These are phyloP conservation scores for Leccinum uliginosum DNA, from an alignment of 768 basidiomycete species.

Conservation along the genomic window DNA sequence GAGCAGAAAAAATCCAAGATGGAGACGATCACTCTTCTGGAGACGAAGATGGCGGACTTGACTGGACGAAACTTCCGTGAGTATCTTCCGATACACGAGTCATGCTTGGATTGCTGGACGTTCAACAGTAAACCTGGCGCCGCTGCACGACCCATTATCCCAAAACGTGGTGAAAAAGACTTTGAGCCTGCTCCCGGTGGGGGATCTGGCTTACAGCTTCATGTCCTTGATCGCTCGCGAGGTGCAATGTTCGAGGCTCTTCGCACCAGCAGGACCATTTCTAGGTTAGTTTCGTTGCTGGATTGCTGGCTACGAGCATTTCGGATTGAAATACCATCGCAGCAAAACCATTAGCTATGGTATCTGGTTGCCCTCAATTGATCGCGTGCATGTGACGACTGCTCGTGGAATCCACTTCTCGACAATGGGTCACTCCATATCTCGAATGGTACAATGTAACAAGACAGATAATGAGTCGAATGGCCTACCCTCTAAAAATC, in stretches of 20 bases:
- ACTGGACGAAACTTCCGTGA: conserved; percentile 78
- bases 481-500: conserved; percentile 33
- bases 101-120: conserved; percentile 3
- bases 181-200: conserved; percentile 73
- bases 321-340: background rate
- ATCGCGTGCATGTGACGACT: conserved; percentile 63
- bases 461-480: conserved; percentile 17
- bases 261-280: conserved; percentile 65
- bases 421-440: conserved; percentile 75
- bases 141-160: conserved; percentile 66
- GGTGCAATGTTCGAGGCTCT: conserved; percentile 86
- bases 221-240: conserved; percentile 75
- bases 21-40: conserved; percentile 52
- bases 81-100: conserved; percentile 11
- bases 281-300: conserved; percentile 48
- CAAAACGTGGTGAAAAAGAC: conserved; percentile 96
- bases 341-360: conserved; percentile 81
- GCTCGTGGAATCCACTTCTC: conserved; percentile 81
- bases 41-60: conserved; percentile 73
- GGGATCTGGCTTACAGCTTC: conserved; percentile 73
- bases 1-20: conserved; percentile 12
- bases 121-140: conserved; percentile 20
- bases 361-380: conserved; percentile 67
- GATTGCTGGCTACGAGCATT: background rate
- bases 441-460: conserved; percentile 37